Evolutionary conservation across 805 yeast species (phyloP).

Genomic region (Wickerhamiella slavikovae): DNA sequence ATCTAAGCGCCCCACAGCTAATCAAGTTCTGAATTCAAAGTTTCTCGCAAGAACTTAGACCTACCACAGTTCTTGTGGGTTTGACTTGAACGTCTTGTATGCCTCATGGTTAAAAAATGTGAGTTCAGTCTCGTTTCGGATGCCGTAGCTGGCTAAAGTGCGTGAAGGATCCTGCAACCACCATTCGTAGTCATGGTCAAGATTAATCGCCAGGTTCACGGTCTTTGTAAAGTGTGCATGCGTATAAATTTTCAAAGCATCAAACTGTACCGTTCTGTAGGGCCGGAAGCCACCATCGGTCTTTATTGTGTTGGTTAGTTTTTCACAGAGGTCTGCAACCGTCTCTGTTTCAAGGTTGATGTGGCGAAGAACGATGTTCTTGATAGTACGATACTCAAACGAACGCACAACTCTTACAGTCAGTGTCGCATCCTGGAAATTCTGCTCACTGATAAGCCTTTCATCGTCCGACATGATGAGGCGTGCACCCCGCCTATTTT

Average conservation of each 20-base stretch:
- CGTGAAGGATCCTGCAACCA: conserved; percentile 26
- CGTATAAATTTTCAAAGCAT: conserved; percentile 69
- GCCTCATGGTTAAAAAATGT: conserved; percentile 55
- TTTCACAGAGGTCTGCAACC: conserved; percentile 39
- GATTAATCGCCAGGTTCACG: conserved; percentile 74
- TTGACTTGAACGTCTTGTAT: conserved; percentile 46
- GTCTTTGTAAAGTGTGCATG: conserved; percentile 92
- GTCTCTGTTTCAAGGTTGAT: conserved; percentile 54
- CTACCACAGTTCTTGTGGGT: conserved; percentile 86
- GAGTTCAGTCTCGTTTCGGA: conserved; percentile 71
- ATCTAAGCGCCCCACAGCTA: neutral
- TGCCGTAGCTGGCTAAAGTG: conserved; percentile 30
- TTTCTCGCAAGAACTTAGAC: neutral
- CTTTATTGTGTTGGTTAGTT: conserved; percentile 25
- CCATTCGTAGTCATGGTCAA: conserved; percentile 75
- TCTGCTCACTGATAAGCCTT: neutral
- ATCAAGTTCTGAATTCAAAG: neutral
- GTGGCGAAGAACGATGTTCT: conserved; percentile 46
- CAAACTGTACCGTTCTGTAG: conserved; percentile 44
- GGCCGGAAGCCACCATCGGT: conserved; percentile 61
- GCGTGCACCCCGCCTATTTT: too few species aligned
- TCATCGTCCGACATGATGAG: neutral
- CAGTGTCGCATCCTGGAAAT: conserved; percentile 30
- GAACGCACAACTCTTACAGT: conserved; percentile 81
- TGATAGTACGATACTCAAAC: conserved; percentile 76